Percentiles rank a stretch among this genome's conserved stretches.
phyloP scores from a whole-genome alignment of 495 filamentous ascomycete genomes.

The Trichoderma reesei region DNA sequence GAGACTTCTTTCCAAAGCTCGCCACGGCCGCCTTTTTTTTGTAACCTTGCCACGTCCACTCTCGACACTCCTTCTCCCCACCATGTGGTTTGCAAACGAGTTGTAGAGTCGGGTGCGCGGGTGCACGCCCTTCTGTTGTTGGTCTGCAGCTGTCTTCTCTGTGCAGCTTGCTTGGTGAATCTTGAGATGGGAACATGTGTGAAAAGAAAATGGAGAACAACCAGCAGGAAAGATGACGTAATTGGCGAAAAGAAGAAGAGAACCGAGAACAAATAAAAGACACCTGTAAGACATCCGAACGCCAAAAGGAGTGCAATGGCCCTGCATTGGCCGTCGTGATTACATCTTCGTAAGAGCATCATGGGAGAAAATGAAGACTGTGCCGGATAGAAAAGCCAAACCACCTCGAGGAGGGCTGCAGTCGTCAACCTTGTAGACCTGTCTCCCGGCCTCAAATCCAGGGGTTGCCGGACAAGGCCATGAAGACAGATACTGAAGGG shows the following conservation, averaged over 20 bases:
- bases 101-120: not conserved
- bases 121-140: not conserved
- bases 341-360: conserved; percentile 11
- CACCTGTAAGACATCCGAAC: not conserved
- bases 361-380: conserved; percentile 3
- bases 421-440: not conserved
- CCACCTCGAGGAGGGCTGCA: not conserved
- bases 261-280: not conserved
- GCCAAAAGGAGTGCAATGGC: conserved; percentile 12
- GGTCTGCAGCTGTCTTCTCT: not conserved
- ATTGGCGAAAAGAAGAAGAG: not conserved
- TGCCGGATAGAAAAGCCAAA: conserved; percentile 9
- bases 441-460: not conserved
- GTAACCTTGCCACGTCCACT: not conserved
- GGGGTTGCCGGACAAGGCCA: not conserved
- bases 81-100: not conserved
- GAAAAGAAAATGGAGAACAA: not conserved
- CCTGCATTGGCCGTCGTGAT: conserved; percentile 11
- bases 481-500: not conserved
- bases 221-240: not conserved
- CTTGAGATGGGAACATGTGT: not conserved
- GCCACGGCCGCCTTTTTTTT: conserved; percentile 5
- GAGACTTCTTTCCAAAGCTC: conserved; percentile 6
- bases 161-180: not conserved
- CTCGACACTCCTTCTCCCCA: not conserved